Evolutionary conservation across 176 grass and related monocot genomes (phyloP).

Genomic region (Raddia guianensis): DNA sequence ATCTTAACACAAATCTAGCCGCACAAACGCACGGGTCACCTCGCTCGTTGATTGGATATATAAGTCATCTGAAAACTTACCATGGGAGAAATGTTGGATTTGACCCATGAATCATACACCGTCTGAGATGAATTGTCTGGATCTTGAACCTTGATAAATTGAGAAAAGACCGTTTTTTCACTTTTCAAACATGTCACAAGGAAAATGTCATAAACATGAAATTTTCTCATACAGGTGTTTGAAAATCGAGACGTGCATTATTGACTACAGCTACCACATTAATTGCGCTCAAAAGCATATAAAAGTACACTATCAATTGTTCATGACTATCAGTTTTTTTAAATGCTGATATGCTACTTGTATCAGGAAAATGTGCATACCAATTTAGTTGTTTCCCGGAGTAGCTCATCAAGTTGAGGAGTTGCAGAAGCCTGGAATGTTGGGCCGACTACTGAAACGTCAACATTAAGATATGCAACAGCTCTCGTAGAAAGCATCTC

Average conservation of each 20-base stretch:
- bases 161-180: background rate
- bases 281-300: conserved; percentile 8
- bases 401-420: conserved; percentile 80
- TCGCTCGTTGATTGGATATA: background rate
- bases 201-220: conserved; percentile 16
- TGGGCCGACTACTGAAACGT: conserved; percentile 55
- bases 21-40: background rate
- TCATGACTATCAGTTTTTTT: background rate
- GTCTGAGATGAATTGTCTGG: conserved; percentile 85
- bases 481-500: conserved; percentile 67
- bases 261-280: background rate
- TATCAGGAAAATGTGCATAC: conserved; percentile 31
- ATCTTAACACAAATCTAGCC: too few species aligned
- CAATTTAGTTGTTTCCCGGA: conserved; percentile 75
- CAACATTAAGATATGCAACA: conserved; percentile 88
- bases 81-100: conserved; percentile 39
- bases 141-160: conserved; percentile 78
- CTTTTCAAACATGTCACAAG: background rate
- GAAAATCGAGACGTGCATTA: background rate
- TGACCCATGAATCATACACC: conserved; percentile 69
- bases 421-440: conserved; percentile 59
- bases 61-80: conserved; percentile 53
- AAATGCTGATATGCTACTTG: background rate
- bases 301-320: background rate
- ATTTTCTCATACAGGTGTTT: background rate